phyloP scores from a whole-genome alignment of 345 rosid genomes.

The Bruguiera parviflora region DNA sequence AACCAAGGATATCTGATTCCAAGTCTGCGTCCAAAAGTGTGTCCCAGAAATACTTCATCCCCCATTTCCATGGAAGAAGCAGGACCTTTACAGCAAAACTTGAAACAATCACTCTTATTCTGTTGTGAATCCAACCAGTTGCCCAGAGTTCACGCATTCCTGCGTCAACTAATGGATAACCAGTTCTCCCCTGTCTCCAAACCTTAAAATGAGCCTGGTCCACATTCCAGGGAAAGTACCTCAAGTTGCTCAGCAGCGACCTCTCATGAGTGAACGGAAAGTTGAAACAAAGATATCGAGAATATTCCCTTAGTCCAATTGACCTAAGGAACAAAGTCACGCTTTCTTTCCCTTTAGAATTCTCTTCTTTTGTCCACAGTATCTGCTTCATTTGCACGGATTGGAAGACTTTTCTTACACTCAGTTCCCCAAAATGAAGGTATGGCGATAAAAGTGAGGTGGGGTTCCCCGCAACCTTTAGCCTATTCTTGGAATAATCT shows the following conservation, averaged over 20 bases:
- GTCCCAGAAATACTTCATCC: conserved; percentile 97
- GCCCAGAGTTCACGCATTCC: conserved; percentile 99
- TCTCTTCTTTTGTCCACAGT: conserved; percentile 68
- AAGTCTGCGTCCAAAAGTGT: conserved; percentile 89
- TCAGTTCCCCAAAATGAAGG: conserved; percentile 90
- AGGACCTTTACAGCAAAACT: conserved; percentile 86
- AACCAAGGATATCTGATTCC: conserved; percentile 82
- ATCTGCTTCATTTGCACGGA: conserved; percentile 64
- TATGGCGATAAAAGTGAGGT: conserved; percentile 84
- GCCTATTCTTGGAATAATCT: conserved; percentile 54
- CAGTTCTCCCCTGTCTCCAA: conserved; percentile 96
- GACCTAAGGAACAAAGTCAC: conserved; percentile 64
- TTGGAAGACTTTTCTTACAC: conserved; percentile 81
- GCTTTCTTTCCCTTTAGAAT: conserved; percentile 55
- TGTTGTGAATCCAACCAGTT: conserved; percentile 89
- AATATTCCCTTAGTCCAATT: conserved; percentile 81
- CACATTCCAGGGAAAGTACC: conserved; percentile 72
- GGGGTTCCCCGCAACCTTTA: conserved; percentile 53
- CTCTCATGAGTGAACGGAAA: conserved; percentile 86
- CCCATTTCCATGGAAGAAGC: conserved; percentile 97
- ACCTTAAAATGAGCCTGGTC: conserved; percentile 63
- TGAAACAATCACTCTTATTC: conserved; percentile 79
- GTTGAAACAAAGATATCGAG: conserved; percentile 93
- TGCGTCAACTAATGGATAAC: conserved; percentile 91
- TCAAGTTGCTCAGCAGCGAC: conserved; percentile 59